These are phyloP conservation scores for Colletotrichum sp. DNA, from an alignment of 2,329 filamentous ascomycete genomes.

Conservation along the genomic window DNA sequence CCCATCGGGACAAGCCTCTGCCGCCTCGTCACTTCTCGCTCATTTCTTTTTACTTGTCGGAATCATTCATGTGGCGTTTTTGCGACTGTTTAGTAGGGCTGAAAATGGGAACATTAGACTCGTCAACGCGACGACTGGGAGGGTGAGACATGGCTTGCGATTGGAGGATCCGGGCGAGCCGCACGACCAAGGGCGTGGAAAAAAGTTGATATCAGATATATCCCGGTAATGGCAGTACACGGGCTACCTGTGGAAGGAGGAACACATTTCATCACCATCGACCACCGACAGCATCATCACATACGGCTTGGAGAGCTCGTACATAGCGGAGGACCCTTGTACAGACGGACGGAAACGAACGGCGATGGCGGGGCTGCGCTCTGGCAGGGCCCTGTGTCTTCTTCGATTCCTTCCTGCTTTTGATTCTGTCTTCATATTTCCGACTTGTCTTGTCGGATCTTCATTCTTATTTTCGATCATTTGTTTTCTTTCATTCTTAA, in stretches of 20 bases:
- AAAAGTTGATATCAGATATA: background rate
- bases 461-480: background rate
- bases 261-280: background rate
- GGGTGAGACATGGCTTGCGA: background rate
- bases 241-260: background rate
- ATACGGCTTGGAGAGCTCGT: background rate
- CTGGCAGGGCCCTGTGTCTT: background rate
- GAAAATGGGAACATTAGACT: constrained; percentile 12
- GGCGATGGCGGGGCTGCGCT: background rate
- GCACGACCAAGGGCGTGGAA: background rate
- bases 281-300: background rate
- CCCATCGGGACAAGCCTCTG: background rate
- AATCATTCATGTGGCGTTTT: constrained; percentile 17
- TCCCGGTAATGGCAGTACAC: background rate
- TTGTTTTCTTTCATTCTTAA: background rate
- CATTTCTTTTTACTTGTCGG: background rate
- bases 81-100: background rate
- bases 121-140: constrained; percentile 2
- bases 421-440: constrained; percentile 1
- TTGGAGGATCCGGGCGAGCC: background rate
- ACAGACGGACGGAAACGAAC: background rate
- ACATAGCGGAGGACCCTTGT: constrained; percentile 2
- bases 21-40: background rate
- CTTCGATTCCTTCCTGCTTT: background rate
- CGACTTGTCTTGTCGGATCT: background rate